phyloP scores from a whole-genome alignment of 768 basidiomycete species.

The Agrocybe praecox region DNA sequence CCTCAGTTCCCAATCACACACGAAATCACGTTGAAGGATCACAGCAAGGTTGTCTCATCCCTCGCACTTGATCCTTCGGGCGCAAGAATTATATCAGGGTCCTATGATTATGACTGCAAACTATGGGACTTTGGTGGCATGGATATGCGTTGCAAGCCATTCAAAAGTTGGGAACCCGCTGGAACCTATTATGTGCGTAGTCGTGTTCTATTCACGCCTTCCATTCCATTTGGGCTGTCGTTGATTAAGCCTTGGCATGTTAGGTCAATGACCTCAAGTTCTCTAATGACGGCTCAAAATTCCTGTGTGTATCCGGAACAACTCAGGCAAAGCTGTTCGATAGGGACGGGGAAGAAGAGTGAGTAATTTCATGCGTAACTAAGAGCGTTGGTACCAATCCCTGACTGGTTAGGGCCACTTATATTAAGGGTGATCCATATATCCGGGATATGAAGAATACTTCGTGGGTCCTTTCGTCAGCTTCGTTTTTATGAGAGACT shows the following conservation, averaged over 20 bases:
- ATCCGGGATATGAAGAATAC: conserved; percentile 99
- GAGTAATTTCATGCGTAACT: conserved; percentile 33
- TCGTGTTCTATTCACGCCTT: conserved; percentile 9
- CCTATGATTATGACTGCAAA: conserved; percentile 97
- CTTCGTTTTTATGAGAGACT: conserved; percentile 6
- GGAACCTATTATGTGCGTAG: conserved; percentile 85
- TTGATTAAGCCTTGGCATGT: conserved; percentile 1
- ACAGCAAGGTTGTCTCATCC: conserved; percentile 94
- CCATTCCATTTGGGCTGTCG: conserved; percentile 2
- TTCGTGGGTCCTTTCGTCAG: conserved; percentile 56
- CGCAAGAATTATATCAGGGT: conserved; percentile 87
- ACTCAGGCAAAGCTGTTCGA: conserved; percentile 87
- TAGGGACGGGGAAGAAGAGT: conserved; percentile 93
- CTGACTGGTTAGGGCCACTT: conserved; percentile 65
- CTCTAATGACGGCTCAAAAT: conserved; percentile 83
- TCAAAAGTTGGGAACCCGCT: conserved; percentile 95
- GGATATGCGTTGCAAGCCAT: conserved; percentile 87
- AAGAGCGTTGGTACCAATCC: conserved; percentile 44
- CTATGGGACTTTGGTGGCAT: conserved; percentile 99
- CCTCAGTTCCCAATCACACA: conserved; percentile 86
- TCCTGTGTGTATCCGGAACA: conserved; percentile 89
- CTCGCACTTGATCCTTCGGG: conserved; percentile 93
- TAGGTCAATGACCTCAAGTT: conserved; percentile 93
- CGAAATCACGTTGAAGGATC: conserved; percentile 91
- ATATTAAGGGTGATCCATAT: conserved; percentile 95